phyloP scores from a whole-genome alignment of 352 stramenopile species.

The Globisporangium polare region DNA sequence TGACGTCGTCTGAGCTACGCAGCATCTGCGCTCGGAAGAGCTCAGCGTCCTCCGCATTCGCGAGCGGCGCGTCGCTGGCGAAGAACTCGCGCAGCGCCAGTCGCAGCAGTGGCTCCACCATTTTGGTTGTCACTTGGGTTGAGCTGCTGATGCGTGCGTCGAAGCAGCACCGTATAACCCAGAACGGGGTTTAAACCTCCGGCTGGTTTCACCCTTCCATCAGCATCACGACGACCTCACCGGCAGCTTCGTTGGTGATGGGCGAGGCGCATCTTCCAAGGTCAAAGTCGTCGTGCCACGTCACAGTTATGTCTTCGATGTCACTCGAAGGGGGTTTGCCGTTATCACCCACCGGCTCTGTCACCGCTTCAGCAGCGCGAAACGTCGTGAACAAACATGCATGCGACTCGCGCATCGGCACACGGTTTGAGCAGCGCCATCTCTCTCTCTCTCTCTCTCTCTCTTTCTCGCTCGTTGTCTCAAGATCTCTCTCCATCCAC shows the following conservation, averaged over 20 bases:
- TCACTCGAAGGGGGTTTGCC: background rate
- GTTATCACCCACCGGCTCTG: background rate
- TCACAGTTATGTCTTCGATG: background rate
- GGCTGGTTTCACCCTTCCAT: too few relatives aligned
- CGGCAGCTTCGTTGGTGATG: too few relatives aligned
- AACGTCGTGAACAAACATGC: conserved; percentile 23
- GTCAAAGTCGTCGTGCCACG: background rate
- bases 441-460: background rate
- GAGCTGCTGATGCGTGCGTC: too few relatives aligned
- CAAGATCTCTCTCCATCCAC: background rate
- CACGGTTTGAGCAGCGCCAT: background rate
- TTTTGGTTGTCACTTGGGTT: background rate
- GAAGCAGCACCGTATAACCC: too few relatives aligned
- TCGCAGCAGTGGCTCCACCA: background rate
- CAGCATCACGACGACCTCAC: too few relatives aligned
- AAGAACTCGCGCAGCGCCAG: conserved; percentile 24
- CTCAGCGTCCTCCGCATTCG: conserved; percentile 26
- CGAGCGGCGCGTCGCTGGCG: conserved; percentile 19
- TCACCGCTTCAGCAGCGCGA: background rate
- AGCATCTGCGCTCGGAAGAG: conserved; percentile 45
- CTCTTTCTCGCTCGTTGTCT: background rate
- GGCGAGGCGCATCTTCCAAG: background rate
- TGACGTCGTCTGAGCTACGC: background rate
- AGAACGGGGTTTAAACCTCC: too few relatives aligned
- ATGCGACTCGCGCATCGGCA: conserved; percentile 8